Evolutionary conservation across 768 basidiomycete species (phyloP).

Genomic region (Pisolithus orientalis): DNA sequence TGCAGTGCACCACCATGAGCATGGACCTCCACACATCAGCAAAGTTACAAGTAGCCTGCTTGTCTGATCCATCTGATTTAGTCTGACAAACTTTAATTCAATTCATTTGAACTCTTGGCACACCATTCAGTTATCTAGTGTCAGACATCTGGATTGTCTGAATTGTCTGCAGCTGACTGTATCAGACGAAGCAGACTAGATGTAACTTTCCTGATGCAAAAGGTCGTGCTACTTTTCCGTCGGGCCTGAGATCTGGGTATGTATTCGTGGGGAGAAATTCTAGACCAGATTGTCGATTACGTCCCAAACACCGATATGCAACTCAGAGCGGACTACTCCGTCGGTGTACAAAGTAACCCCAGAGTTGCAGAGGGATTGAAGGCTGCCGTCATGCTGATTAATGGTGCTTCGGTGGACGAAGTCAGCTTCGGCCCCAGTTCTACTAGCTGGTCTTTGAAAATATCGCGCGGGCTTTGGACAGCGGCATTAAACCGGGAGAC

Average conservation of each 20-base stretch:
- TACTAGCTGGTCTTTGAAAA: slow-evolving; percentile 61
- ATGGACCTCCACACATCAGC: slow-evolving; percentile 46
- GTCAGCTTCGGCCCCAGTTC: slow-evolving; percentile 63
- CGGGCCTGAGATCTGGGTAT: slow-evolving; percentile 50
- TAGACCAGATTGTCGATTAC: slow-evolving; percentile 60
- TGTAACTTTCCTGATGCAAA: no score
- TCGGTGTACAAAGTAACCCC: slow-evolving; percentile 47
- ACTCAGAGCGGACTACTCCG: slow-evolving; percentile 62
- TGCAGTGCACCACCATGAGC: not conserved
- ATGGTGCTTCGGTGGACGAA: slow-evolving; percentile 56
- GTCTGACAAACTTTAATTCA: no score
- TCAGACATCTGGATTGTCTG: no score
- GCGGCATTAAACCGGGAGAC: slow-evolving; percentile 49
- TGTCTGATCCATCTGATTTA: no score
- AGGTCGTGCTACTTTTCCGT: slow-evolving; percentile 58
- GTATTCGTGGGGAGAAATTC: slow-evolving; percentile 68
- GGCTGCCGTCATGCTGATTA: slow-evolving; percentile 54
- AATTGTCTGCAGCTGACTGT: no score
- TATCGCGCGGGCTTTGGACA: slow-evolving; percentile 55
- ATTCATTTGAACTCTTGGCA: no score
- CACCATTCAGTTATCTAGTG: no score
- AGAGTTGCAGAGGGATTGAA: slow-evolving; percentile 45
- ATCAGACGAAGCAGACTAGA: no score
- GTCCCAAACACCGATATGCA: slow-evolving; percentile 69
- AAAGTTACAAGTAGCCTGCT: no score